phyloP scores from a whole-genome alignment of 306 rosid species.

The Clitoria ternatea region DNA sequence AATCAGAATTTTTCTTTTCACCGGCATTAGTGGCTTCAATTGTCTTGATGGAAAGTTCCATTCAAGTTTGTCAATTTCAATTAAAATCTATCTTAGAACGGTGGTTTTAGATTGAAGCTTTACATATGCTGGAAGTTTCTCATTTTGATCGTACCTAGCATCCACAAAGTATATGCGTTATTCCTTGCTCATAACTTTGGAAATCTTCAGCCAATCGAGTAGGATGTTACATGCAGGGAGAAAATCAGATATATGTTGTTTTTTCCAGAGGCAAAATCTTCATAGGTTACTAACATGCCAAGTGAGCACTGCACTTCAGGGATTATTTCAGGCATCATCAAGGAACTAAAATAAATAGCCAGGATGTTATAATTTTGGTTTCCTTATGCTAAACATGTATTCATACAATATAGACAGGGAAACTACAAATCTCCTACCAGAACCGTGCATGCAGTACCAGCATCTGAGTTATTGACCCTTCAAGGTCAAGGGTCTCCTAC shows the following conservation, averaged over 20 bases:
- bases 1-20: neutral
- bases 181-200: neutral
- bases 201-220: neutral
- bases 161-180: neutral
- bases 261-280: neutral
- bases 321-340: conserved; percentile 37
- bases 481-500: conserved; percentile 32
- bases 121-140: conserved; percentile 5
- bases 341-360: conserved; percentile 5
- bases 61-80: neutral
- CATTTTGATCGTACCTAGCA: neutral
- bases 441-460: conserved; percentile 29
- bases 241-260: conserved; percentile 13
- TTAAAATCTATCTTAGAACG: neutral
- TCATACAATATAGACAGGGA: conserved; percentile 23
- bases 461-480: conserved; percentile 25
- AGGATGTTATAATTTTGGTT: conserved; percentile 6
- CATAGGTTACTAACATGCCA: conserved; percentile 1
- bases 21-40: neutral
- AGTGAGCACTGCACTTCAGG: conserved; percentile 22
- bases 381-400: conserved; percentile 13
- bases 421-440: conserved; percentile 22
- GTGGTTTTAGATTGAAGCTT: neutral
- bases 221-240: neutral
- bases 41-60: neutral